Conservation (phyloP, 345 rosid genomes). For the Lumnitzera racemosa region DNA sequence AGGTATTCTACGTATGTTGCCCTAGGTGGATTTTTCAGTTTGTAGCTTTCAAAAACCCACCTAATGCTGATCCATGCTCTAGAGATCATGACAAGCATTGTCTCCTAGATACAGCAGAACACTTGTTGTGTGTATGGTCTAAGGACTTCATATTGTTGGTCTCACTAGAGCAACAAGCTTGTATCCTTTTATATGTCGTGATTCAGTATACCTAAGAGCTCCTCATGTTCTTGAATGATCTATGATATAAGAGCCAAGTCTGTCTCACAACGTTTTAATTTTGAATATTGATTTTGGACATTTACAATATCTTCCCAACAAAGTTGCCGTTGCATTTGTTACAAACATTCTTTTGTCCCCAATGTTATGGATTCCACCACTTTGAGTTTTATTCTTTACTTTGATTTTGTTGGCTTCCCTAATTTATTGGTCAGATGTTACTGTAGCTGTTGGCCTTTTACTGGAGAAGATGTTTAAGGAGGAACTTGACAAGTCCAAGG, state of each 20-base stretch:
- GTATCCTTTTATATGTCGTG: conserved; percentile 51
- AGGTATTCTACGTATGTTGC: conserved; percentile 81
- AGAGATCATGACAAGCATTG: conserved; percentile 30
- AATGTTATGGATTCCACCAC: neutral
- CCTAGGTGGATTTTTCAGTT: conserved; percentile 87
- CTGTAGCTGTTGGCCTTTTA: conserved; percentile 84
- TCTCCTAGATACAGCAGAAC: conserved; percentile 54
- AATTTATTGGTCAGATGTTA: conserved; percentile 50
- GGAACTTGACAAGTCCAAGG: conserved; percentile 66
- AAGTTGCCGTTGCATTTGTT: neutral
- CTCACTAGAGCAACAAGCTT: conserved; percentile 86
- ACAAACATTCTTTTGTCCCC: no score
- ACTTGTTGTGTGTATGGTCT: conserved; percentile 66
- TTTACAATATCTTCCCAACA: no score
- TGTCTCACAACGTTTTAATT: no score
- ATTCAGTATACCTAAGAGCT: neutral
- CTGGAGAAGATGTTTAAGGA: conserved; percentile 82
- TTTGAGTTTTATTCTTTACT: neutral
- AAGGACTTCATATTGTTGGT: conserved; percentile 71
- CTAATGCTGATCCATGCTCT: conserved; percentile 32
- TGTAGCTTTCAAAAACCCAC: conserved; percentile 67
- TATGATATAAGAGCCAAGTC: neutral
- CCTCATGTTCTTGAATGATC: conserved; percentile 5
- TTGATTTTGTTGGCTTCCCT: conserved; percentile 21
- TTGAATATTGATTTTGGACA: no score